Conservation (phyloP, 345 rosid genomes). For the Citrus australasica region DNA sequence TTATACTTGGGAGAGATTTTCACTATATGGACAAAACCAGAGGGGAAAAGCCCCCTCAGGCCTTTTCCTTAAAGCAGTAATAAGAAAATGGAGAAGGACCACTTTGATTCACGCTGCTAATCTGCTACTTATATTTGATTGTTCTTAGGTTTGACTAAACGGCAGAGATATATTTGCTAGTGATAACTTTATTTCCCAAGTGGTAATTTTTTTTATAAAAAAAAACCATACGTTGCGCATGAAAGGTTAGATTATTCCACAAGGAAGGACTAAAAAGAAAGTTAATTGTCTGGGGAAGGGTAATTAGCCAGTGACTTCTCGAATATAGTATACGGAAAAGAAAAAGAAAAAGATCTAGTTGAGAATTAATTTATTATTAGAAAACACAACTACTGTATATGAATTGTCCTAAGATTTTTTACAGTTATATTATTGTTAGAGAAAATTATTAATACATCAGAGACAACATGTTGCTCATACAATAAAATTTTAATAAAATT, state of each 20-base stretch:
- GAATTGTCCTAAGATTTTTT: no score
- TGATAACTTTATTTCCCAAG: neutral
- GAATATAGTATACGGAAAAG: neutral
- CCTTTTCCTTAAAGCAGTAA: neutral
- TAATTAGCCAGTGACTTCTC: neutral
- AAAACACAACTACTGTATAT: no score
- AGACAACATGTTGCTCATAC: no score
- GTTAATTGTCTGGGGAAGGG: neutral
- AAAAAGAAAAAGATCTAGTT: neutral
- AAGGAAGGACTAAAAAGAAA: neutral
- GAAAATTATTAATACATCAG: no score
- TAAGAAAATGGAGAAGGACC: neutral
- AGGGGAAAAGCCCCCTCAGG: neutral
- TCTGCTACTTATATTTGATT: neutral
- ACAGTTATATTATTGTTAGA: no score
- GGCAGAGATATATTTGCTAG: neutral
- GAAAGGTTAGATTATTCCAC: neutral
- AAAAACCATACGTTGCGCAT: neutral
- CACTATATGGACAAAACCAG: neutral
- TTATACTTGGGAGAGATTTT: neutral
- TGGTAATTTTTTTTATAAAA: no score
- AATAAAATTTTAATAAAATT: no score
- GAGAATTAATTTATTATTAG: neutral
- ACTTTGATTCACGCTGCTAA: neutral
- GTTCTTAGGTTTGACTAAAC: conserved; percentile 10